Evolutionary conservation across 2,329 filamentous ascomycete species (phyloP).

Genomic region (Leptoxyphium fumago): DNA sequence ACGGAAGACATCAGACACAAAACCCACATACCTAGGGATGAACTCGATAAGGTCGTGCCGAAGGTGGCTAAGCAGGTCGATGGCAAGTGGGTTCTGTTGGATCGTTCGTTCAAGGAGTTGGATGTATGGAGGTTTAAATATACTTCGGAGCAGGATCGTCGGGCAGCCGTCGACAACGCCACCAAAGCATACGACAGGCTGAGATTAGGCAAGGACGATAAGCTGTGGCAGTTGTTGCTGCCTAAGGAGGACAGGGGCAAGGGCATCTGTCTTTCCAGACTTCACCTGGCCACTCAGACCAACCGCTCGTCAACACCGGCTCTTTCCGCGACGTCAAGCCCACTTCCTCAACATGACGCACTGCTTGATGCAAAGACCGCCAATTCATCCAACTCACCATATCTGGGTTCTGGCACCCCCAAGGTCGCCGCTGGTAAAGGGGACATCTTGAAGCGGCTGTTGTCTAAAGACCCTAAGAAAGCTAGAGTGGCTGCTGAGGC

Average conservation of each 20-base stretch:
- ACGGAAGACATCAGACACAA: constrained; percentile 31
- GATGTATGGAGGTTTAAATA: constrained; percentile 49
- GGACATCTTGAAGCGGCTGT: constrained; percentile 27
- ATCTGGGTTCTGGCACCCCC: constrained; percentile 12
- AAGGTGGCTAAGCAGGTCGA: constrained; percentile 40
- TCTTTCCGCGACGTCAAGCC: constrained; percentile 11
- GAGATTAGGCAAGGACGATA: constrained; percentile 44
- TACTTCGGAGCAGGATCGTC: constrained; percentile 37
- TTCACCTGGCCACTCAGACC: constrained; percentile 32
- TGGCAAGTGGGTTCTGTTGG: constrained; percentile 39
- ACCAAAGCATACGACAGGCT: constrained; percentile 49
- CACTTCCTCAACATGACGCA: constrained; percentile 10
- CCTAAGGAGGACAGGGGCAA: constrained; percentile 47
- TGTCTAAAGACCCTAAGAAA: constrained; percentile 32
- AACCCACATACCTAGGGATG: constrained; percentile 34
- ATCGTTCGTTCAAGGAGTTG: constrained; percentile 46
- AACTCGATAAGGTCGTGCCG: constrained; percentile 30
- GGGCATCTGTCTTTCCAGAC: constrained; percentile 44
- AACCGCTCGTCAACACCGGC: constrained; percentile 13
- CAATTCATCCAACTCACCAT: constrained; percentile 15
- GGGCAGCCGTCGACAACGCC: constrained; percentile 46
- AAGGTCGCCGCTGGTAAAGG: constrained; percentile 9
- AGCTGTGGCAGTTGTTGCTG: constrained; percentile 47
- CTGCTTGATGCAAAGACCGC: constrained; percentile 7
- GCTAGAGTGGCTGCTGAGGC: constrained; percentile 23